Base-by-base conservation (phyloP, 352 stramenopile genomes). In the Globisporangium perplexum region DNA sequence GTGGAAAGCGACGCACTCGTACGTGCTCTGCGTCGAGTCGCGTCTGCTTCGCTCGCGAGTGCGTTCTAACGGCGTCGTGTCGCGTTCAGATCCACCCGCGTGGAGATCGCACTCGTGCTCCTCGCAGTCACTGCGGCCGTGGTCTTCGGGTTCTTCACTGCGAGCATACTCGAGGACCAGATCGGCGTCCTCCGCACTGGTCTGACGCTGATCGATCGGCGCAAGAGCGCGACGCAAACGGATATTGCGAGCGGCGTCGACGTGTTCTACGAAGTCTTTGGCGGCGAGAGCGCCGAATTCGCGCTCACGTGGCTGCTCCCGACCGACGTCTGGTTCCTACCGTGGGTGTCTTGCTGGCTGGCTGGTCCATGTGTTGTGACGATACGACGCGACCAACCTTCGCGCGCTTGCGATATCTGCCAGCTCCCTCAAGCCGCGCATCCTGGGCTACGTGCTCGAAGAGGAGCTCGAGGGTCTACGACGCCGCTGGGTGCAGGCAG, bases 141-240 rank as follows among this genome's bases (percentile, higher is more conserved):
- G 38, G 17, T 11, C 38, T 43, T 99, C 67, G 97, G 96, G 3
- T 74, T 99, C 39, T 99, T 99, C 72, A 99, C 96, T 30, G 76
- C 96, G 57, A 99, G 96, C 71, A 99, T 99, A 92, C 95, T 98
- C 79, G 94, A 90, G 66, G 97, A 99, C 76, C 97, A 99, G 78
- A 98, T 92, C 72, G 96, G 89, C 66, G 93, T 98, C 30, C 95
- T 99, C 39, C 88, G 75, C 18, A 98, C 92, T 0, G 96, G 96
- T 62, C 87, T 96, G 59, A 98, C 96, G 26, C 92, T 98, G 62
- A 99, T 99, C 74, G 96, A 99, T 71, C 87, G 96, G 26, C 64
- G 98, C 33, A 98, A 99, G 68, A 95, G 93, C 24, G 86, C 26
- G 58, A 98, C 96, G 26, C 92, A 98, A 43, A 17, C 10, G 38